Base-by-base conservation (phyloP, 495 filamentous ascomycete genomes). In the Penicillium mononematosum region DNA sequence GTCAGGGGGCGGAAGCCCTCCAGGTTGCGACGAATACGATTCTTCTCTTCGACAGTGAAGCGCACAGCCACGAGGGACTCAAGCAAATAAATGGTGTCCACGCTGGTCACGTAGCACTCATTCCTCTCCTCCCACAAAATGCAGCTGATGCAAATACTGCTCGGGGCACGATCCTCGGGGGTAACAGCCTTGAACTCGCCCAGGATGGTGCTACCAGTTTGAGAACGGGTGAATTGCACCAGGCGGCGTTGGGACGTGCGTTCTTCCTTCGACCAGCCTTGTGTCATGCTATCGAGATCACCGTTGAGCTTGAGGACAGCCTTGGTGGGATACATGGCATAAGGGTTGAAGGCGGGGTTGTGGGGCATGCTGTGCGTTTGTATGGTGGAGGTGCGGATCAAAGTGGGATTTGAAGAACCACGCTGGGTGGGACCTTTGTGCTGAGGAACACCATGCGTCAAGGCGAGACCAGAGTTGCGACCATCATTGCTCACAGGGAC, bases 31-130 rank as follows among this genome's bases (percentile, higher is more conserved):
- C 94, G 85, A 63, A 98, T 98, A 39, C 95, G 85, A 67, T 98
- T 98, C 82, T 97, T 98, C 76, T 98, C 94, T 67, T 97, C 92
- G 2, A 96, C 91, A 0, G 87, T 92, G 69, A 98, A 98, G 10
- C 88, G 81, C 14, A 84, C 83, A 4, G 82, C 88, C 10, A 97
- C 87, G 3, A 98, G 78, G 36, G 91, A 88, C 73, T 98, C 94
- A 1, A 98, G 81, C 12, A 98, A 80, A 60, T 85, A 87, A 65
- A 98, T 98, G 19, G 93, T 96, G 68, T 98, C 95, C 19, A 98
- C 95, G 58, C 92, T 96, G 1, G 94, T 98, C 36, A 96, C 89
- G 68, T 83, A 98, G 70, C 87, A 96, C 60, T 94, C 89, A 5
- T 85, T 72, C 66, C 90, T 94, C 64, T 93, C 91, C 54, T 87